These are phyloP conservation scores for Puccinia polysora DNA, from an alignment of 1,284 basidiomycete genomes.

Conservation along the genomic window DNA sequence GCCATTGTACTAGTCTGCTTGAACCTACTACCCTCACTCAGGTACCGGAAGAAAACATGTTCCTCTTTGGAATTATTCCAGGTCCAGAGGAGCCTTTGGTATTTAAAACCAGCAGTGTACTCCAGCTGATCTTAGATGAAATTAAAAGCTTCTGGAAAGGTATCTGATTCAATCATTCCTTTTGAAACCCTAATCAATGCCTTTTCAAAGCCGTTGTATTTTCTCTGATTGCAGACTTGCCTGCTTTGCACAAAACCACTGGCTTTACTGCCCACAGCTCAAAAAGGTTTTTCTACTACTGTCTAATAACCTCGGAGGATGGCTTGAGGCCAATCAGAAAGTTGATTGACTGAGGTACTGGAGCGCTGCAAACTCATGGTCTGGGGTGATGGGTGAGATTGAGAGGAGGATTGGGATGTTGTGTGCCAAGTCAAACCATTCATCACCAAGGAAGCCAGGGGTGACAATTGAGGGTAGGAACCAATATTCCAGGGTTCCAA, in stretches of 20 bases:
- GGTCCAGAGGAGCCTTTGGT: conserved; percentile 26
- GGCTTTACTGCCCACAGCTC: conserved; percentile 17
- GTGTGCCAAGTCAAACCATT: too few species aligned
- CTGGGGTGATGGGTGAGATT: too few species aligned
- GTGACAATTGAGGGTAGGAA: too few species aligned
- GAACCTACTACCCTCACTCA: conserved; percentile 3
- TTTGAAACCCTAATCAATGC: neutral
- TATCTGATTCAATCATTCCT: neutral
- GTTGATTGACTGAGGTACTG: too few species aligned
- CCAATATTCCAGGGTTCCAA: too few species aligned
- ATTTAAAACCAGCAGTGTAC: conserved; percentile 2
- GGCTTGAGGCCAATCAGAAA: too few species aligned
- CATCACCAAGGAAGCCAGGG: too few species aligned
- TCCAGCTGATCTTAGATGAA: conserved; percentile 11
- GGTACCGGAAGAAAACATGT: conserved; percentile 22
- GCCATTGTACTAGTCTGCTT: conserved; percentile 15
- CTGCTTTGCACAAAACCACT: conserved; percentile 22
- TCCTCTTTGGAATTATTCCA: conserved; percentile 30
- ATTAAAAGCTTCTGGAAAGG: conserved; percentile 1
- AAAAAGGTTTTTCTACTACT: conserved; percentile 8
- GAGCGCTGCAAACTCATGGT: too few species aligned
- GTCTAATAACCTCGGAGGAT: neutral
- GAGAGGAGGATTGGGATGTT: too few species aligned
- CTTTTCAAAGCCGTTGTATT: conserved; percentile 6
- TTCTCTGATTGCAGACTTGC: conserved; percentile 36